Percentiles rank a stretch among this genome's conserved stretches.
These are phyloP conservation scores for Fusarium sp. DNA, from an alignment of 2,329 filamentous ascomycete species.

Conservation along the genomic window DNA sequence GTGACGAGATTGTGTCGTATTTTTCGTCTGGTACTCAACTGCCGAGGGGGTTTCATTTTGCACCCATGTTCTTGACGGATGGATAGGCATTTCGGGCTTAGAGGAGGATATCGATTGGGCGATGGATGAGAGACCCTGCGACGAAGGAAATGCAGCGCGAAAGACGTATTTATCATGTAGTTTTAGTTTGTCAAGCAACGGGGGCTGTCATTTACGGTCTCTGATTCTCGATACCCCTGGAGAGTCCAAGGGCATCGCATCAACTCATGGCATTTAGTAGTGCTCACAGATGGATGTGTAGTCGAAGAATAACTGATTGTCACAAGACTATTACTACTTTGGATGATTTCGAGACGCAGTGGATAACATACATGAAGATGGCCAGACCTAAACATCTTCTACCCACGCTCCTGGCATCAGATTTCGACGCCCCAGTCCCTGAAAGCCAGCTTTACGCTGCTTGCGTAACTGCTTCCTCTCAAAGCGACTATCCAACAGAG, in stretches of 20 bases:
- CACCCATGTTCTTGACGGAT: neutral
- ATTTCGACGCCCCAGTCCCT: too few relatives aligned
- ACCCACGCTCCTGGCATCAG: too few relatives aligned
- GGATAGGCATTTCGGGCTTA: conserved; percentile 7
- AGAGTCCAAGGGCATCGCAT: too few relatives aligned
- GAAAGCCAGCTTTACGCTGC: neutral
- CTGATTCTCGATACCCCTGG: too few relatives aligned
- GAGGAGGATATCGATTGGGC: neutral
- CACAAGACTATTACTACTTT: too few relatives aligned
- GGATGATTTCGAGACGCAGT: too few relatives aligned
- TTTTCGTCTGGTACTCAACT: neutral
- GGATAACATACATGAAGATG: too few relatives aligned
- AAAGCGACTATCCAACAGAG: neutral
- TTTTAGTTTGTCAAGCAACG: conserved; percentile 8
- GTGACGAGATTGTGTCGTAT: neutral
- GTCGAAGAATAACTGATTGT: too few relatives aligned
- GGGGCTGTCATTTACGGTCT: too few relatives aligned
- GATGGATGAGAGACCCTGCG: neutral
- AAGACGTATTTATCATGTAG: neutral
- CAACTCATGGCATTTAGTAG: too few relatives aligned
- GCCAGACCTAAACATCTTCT: too few relatives aligned
- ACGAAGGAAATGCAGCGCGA: neutral
- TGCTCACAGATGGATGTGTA: too few relatives aligned
- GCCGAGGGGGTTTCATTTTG: neutral
- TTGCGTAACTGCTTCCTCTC: conserved; percentile 4